These are phyloP conservation scores for Leptodermis oblonga DNA, from an alignment of 257 asterid species.

Conservation along the genomic window DNA sequence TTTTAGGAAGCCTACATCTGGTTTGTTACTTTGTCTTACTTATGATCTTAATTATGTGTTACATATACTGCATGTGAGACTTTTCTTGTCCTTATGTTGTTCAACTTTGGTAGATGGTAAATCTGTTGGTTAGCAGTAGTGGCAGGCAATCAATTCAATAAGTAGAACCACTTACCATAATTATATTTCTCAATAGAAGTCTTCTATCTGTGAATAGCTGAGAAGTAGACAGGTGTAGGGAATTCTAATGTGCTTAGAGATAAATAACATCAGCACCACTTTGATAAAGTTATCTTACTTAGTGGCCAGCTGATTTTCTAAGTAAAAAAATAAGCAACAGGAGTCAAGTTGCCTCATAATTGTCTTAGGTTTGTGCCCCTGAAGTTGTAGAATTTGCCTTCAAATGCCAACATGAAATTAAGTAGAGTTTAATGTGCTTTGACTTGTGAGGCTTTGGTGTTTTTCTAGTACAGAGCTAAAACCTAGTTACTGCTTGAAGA, in stretches of 20 bases:
- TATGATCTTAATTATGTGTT: neutral
- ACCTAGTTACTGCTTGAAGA: neutral
- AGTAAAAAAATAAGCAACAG: neutral
- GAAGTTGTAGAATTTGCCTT: neutral
- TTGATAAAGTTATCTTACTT: neutral
- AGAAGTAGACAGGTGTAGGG: neutral
- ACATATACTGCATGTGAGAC: too few species aligned
- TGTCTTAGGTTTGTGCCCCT: neutral
- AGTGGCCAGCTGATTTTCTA: neutral
- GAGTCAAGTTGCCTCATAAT: neutral
- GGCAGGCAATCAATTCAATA: neutral
- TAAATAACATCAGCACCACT: neutral
- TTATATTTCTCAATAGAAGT: neutral
- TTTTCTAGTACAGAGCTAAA: neutral
- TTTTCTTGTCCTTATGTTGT: neutral
- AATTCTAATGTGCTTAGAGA: neutral
- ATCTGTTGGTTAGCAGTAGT: neutral
- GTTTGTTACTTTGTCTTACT: constrained; percentile 27
- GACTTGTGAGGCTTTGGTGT: neutral
- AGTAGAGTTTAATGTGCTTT: neutral
- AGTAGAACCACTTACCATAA: neutral
- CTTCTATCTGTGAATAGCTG: neutral
- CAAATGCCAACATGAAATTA: neutral
- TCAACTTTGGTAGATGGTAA: neutral
- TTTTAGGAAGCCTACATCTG: constrained; percentile 41